These are phyloP conservation scores for Trametes sanguinea DNA, from an alignment of 768 basidiomycete species.

Conservation along the genomic window DNA sequence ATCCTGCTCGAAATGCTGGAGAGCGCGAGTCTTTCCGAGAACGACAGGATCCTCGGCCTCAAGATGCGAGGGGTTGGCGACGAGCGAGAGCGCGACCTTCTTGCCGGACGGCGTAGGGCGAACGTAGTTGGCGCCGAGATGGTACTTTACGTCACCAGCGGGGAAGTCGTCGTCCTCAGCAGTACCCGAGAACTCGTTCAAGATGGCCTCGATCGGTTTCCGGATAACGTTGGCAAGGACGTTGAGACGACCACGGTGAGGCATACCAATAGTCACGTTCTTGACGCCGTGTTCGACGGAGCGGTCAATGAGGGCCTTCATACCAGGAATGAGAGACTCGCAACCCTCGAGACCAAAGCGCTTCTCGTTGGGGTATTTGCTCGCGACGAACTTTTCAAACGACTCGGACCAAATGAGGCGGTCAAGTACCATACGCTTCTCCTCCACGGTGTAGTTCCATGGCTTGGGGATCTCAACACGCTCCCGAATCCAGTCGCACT, in stretches of 20 bases:
- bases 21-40: slow-evolving; percentile 96
- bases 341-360: slow-evolving; percentile 99
- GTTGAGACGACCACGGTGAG: slow-evolving; percentile 97
- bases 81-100: slow-evolving; percentile 95
- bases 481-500: slow-evolving; percentile 99
- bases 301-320: slow-evolving; percentile 99
- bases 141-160: slow-evolving; percentile 98
- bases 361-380: slow-evolving; percentile 99
- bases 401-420: slow-evolving; percentile 99
- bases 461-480: slow-evolving; percentile 94
- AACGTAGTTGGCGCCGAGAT: slow-evolving; percentile 98
- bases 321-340: slow-evolving; percentile 95
- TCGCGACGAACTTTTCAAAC: slow-evolving; percentile 97
- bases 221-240: slow-evolving; percentile 98
- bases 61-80: slow-evolving; percentile 97
- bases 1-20: slow-evolving; percentile 93
- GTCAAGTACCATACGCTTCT: slow-evolving; percentile 99
- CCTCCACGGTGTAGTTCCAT: slow-evolving; percentile 97
- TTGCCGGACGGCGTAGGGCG: slow-evolving; percentile 97
- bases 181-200: slow-evolving; percentile 91
- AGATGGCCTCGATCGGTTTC: slow-evolving; percentile 96
- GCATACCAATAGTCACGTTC: slow-evolving; percentile 98
- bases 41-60: slow-evolving; percentile 98
- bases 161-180: slow-evolving; percentile 70
- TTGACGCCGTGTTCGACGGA: slow-evolving; percentile 97